A percentile compares a stretch with the other conserved stretches of the same genome.
Evolutionary conservation across 768 basidiomycete species (phyloP).

Genomic region (Auricularia sp.): DNA sequence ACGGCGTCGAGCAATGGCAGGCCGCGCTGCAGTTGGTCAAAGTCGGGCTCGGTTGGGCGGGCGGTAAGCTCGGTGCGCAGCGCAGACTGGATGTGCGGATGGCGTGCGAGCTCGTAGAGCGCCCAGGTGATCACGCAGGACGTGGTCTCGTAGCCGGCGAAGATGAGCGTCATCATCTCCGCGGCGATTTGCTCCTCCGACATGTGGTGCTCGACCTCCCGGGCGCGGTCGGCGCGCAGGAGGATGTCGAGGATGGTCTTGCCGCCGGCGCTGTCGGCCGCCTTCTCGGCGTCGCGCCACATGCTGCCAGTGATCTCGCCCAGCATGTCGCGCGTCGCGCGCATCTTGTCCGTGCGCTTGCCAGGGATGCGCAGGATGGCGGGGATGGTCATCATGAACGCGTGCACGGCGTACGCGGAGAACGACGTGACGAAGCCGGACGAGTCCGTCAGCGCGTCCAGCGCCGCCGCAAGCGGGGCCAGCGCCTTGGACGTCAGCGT

Average conservation of each 20-base stretch:
- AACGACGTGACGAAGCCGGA: conserved; percentile 4
- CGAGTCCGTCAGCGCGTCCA: conserved; percentile 12
- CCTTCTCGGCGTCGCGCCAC: conserved; percentile 4
- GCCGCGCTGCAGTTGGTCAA: conserved; percentile 38
- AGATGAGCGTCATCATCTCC: conserved; percentile 13
- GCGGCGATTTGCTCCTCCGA: conserved; percentile 8
- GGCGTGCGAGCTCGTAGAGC: conserved; percentile 47
- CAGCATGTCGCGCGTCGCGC: conserved; percentile 6
- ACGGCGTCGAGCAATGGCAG: conserved; percentile 51
- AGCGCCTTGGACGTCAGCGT: conserved; percentile 1
- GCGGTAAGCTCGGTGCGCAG: conserved; percentile 46
- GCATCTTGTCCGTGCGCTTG: conserved; percentile 5
- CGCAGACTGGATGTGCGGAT: conserved; percentile 40
- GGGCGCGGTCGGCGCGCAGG: conserved; percentile 3
- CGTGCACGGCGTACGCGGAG: conserved; percentile 7
- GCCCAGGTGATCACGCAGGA: conserved; percentile 45
- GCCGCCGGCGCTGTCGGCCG: conserved; percentile 3
- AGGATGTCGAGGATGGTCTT: conserved; percentile 8
- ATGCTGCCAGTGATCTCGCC: conserved; percentile 6
- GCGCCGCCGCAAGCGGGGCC: conserved; percentile 1
- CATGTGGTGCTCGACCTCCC: conserved; percentile 4
- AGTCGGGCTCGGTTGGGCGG: conserved; percentile 32
- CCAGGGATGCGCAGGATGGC: conserved; percentile 6
- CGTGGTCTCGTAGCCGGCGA: conserved; percentile 34
- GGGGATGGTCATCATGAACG: conserved; percentile 6